Conservation (phyloP, 495 filamentous ascomycete genomes). For the Xylaria telfairii region DNA sequence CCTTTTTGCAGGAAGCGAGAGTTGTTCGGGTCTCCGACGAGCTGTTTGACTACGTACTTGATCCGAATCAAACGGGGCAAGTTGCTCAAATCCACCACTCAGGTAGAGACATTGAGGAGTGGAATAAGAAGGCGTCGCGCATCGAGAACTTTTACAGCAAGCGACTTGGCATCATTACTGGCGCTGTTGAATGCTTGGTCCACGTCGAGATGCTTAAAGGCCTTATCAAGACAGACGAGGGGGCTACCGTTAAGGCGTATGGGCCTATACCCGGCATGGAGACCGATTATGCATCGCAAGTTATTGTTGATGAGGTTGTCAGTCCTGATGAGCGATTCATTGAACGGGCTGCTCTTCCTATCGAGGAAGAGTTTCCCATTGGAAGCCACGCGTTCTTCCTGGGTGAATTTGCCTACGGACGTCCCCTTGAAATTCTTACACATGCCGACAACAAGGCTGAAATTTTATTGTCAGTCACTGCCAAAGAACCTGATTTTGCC, state of each 20-base stretch:
- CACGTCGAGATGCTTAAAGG: slow-evolving; percentile 94
- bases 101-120: slow-evolving; percentile 79
- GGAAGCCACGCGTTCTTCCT: slow-evolving; percentile 88
- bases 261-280: slow-evolving; percentile 87
- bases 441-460: slow-evolving; percentile 72
- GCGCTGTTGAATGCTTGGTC: slow-evolving; percentile 83
- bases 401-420: slow-evolving; percentile 93
- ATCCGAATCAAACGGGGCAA: slow-evolving; percentile 63
- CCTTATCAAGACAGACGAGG: slow-evolving; percentile 86
- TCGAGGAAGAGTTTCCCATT: slow-evolving; percentile 90
- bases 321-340: slow-evolving; percentile 94
- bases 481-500: slow-evolving; percentile 83
- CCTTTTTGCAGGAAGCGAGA: slow-evolving; percentile 93
- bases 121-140: slow-evolving; percentile 78
- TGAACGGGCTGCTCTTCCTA: slow-evolving; percentile 80
- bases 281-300: slow-evolving; percentile 88
- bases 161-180: slow-evolving; percentile 85
- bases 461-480: slow-evolving; percentile 72
- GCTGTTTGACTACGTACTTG: slow-evolving; percentile 84
- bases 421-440: slow-evolving; percentile 78
- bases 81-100: slow-evolving; percentile 72
- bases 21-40: slow-evolving; percentile 90
- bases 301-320: slow-evolving; percentile 86
- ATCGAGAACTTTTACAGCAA: slow-evolving; percentile 90
- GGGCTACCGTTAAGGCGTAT: slow-evolving; percentile 92